Evolutionary conservation across 2,329 filamentous ascomycete genomes (phyloP).

Genomic region (Dryadomyces quercus-mongolicae): DNA sequence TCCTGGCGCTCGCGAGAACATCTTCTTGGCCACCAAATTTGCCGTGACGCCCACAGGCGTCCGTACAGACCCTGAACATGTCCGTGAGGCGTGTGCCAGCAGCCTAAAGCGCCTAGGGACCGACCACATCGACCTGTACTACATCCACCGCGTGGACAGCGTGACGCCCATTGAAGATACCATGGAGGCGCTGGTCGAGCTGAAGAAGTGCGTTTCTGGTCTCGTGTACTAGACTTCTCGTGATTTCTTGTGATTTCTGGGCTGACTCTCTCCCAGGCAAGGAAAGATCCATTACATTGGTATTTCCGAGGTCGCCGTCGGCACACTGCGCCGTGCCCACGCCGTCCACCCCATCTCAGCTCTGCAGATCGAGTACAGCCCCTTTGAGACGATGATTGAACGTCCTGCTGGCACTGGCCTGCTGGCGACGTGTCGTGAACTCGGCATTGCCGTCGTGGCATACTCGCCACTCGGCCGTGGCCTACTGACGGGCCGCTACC

Average conservation of each 20-base stretch:
- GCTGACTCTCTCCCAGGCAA: conserved; percentile 16
- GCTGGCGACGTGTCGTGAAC: conserved; percentile 29
- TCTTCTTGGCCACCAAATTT: conserved; percentile 26
- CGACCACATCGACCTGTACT: conserved; percentile 41
- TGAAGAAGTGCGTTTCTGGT: conserved; percentile 19
- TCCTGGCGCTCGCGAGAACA: conserved; percentile 23
- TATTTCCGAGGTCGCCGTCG: conserved; percentile 36
- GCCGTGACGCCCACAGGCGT: conserved; percentile 15
- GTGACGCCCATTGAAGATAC: conserved; percentile 32
- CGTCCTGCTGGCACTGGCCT: conserved; percentile 25
- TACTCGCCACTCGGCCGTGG: conserved; percentile 30
- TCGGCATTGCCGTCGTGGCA: conserved; percentile 28
- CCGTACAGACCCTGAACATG: conserved; percentile 15
- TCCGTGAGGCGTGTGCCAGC: conserved; percentile 14
- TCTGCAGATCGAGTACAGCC: conserved; percentile 42
- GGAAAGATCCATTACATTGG: conserved; percentile 47
- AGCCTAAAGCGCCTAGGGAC: conserved; percentile 35
- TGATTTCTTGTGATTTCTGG: background rate
- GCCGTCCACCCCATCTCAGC: conserved; percentile 37
- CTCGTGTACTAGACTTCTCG: background rate
- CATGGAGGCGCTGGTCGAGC: conserved; percentile 32
- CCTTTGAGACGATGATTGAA: conserved; percentile 48
- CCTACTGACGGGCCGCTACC: conserved; percentile 25
- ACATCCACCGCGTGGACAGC: conserved; percentile 35
- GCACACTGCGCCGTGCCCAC: conserved; percentile 37